These are phyloP conservation scores for Aphanomyces stellatus DNA, from an alignment of 352 stramenopile genomes.

Conservation along the genomic window DNA sequence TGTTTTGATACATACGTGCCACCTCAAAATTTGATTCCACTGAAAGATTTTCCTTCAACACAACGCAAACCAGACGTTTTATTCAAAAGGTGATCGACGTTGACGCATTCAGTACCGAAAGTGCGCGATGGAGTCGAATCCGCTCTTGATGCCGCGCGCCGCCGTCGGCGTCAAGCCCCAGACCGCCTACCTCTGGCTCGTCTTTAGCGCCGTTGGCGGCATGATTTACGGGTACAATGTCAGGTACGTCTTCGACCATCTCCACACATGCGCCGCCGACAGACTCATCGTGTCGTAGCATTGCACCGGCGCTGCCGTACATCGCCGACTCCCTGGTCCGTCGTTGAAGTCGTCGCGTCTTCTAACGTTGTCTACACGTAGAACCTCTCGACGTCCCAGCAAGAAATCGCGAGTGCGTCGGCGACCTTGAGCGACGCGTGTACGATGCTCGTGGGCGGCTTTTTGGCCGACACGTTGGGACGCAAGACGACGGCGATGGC, in stretches of 20 bases:
- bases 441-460: conserved; percentile 70
- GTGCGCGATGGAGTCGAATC: background rate
- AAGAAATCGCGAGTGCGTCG: conserved; percentile 68
- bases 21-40: too few species aligned
- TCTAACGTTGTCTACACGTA: background rate
- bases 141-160: background rate
- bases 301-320: conserved; percentile 74
- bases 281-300: conserved; percentile 19
- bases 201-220: conserved; percentile 72
- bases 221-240: conserved; percentile 88
- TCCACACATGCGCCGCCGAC: background rate
- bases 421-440: conserved; percentile 70
- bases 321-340: conserved; percentile 50
- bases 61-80: too few species aligned
- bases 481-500: conserved; percentile 62
- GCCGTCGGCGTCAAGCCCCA: background rate
- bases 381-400: conserved; percentile 45
- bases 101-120: background rate
- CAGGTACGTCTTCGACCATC: conserved; percentile 22
- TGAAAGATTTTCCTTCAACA: too few species aligned
- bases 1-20: too few species aligned
- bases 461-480: conserved; percentile 62
- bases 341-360: background rate
- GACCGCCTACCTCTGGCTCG: conserved; percentile 33
- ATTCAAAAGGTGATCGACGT: too few species aligned